phyloP scores from a whole-genome alignment of 2,329 filamentous ascomycete species.

The Talaromyces atroroseus region DNA sequence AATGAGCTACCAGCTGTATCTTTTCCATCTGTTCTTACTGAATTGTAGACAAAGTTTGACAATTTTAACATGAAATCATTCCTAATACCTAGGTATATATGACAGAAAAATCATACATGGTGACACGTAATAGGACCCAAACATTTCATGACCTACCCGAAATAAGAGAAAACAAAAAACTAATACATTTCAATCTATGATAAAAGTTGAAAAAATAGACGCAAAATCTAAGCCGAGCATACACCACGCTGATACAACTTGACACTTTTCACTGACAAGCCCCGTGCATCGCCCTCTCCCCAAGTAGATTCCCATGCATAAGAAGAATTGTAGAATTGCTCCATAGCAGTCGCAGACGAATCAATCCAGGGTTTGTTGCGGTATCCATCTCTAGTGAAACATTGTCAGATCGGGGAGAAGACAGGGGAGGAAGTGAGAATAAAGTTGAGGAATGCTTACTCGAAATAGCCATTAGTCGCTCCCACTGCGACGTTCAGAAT shows the following conservation, averaged over 20 bases:
- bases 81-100: too few species aligned
- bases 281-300: slow-evolving; percentile 7
- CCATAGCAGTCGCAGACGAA: not conserved
- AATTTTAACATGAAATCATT: not conserved
- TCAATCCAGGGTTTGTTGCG: slow-evolving; percentile 13
- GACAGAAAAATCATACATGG: not conserved
- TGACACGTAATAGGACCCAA: not conserved
- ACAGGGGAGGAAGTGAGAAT: not conserved
- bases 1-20: too few species aligned
- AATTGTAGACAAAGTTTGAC: too few species aligned
- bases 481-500: slow-evolving; percentile 11
- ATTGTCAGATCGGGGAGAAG: not conserved
- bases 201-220: not conserved
- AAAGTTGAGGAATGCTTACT: not conserved
- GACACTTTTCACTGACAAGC: slow-evolving; percentile 10
- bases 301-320: slow-evolving; percentile 10
- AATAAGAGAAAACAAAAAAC: not conserved
- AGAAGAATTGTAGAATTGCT: slow-evolving; percentile 12
- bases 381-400: slow-evolving; percentile 4
- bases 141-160: not conserved
- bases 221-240: not conserved
- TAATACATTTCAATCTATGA: not conserved
- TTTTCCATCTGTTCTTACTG: too few species aligned
- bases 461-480: slow-evolving; percentile 5
- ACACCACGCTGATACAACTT: slow-evolving; percentile 10